Conservation (phyloP, 345 rosid genomes). For the Isatis tinctoria region DNA sequence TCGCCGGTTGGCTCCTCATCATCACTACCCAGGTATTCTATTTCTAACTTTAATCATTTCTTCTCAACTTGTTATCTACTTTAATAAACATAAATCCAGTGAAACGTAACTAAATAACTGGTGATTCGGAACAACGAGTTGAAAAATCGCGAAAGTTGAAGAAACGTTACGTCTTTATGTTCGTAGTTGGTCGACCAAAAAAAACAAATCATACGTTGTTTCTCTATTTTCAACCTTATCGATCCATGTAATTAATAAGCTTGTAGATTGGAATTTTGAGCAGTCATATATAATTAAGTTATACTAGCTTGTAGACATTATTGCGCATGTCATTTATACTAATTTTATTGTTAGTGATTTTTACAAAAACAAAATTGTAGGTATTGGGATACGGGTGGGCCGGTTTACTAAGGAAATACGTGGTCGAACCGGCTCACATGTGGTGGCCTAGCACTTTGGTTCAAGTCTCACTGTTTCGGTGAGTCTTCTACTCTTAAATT, state of each 20-base stretch:
- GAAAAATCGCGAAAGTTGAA: neutral
- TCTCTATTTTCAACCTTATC: neutral
- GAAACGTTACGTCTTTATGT: neutral
- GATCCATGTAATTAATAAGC: neutral
- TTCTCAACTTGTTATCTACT: neutral
- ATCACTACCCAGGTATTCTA: slow-evolving; percentile 71
- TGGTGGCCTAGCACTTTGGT: slow-evolving; percentile 93
- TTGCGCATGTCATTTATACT: too few species aligned
- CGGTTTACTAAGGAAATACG: slow-evolving; percentile 77
- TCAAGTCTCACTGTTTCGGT: slow-evolving; percentile 90
- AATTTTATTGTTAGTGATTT: too few species aligned
- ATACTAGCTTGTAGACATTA: neutral
- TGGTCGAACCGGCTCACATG: slow-evolving; percentile 96
- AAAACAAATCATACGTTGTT: neutral
- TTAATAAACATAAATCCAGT: neutral
- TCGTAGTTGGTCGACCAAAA: neutral
- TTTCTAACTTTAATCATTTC: neutral
- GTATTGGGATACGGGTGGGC: slow-evolving; percentile 97
- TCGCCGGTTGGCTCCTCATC: slow-evolving; percentile 81
- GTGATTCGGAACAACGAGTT: neutral
- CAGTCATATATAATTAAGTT: neutral
- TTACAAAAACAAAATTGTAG: slow-evolving; percentile 29
- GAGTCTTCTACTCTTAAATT: neutral
- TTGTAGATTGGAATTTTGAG: neutral
- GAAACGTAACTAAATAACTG: neutral